Conservation (phyloP, 306 rosid species). For the Mimosa pudica region DNA sequence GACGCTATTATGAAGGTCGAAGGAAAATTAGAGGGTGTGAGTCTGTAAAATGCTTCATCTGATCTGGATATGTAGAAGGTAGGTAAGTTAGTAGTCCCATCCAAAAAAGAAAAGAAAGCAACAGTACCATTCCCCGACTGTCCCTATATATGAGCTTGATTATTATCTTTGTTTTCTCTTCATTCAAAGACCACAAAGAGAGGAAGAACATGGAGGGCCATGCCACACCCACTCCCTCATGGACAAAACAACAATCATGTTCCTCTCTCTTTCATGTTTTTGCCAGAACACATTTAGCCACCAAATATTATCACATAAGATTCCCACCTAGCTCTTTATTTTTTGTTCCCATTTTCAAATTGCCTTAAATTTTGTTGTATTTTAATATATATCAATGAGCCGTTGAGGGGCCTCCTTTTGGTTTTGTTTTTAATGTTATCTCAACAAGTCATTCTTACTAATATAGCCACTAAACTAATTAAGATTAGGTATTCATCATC, state of each 20-base stretch:
- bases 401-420: conserved; percentile 6
- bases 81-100: conserved; percentile 19
- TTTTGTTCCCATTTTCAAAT: conserved; percentile 8
- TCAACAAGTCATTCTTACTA: conserved; percentile 40
- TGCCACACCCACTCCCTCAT: conserved; percentile 35
- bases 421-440: conserved; percentile 44
- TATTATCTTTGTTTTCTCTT: conserved; percentile 19
- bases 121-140: not conserved
- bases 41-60: not conserved
- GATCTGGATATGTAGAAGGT: not conserved
- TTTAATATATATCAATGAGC: not conserved
- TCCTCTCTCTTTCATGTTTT: conserved; percentile 4
- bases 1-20: too few relatives aligned
- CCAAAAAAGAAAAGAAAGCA: not conserved
- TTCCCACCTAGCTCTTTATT: not conserved
- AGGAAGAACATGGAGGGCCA: conserved; percentile 34
- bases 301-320: conserved; percentile 1
- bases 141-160: not conserved
- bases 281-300: conserved; percentile 33
- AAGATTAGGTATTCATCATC: conserved; percentile 34
- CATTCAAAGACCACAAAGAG: conserved; percentile 26
- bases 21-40: not conserved
- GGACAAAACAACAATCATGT: conserved; percentile 28
- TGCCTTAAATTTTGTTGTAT: not conserved
- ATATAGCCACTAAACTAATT: conserved; percentile 40